These are phyloP conservation scores for Suillus lakei DNA, from an alignment of 768 basidiomycete genomes.

Conservation along the genomic window DNA sequence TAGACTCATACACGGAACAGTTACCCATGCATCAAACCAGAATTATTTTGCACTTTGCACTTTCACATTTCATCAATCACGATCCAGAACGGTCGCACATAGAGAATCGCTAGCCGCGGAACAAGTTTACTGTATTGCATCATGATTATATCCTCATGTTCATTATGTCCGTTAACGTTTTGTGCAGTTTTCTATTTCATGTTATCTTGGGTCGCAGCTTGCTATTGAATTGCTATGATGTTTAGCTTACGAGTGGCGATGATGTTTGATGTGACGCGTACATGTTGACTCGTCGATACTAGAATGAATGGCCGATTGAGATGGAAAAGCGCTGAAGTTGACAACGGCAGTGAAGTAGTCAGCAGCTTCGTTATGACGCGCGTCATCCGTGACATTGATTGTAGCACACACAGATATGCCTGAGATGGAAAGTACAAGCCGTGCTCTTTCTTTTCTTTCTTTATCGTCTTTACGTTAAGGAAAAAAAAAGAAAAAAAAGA, in stretches of 20 bases:
- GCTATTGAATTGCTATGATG: conserved; percentile 7
- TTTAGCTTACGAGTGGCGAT: not conserved
- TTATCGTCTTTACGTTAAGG: too few species aligned
- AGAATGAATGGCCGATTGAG: too few species aligned
- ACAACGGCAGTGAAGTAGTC: too few species aligned
- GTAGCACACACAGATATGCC: too few species aligned
- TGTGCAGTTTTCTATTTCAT: conserved; percentile 7
- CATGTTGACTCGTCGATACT: too few species aligned
- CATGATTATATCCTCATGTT: conserved; percentile 9
- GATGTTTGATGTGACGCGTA: too few species aligned
- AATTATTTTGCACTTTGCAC: conserved; percentile 10
- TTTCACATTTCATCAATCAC: not conserved
- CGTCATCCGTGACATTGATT: too few species aligned
- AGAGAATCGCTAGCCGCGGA: not conserved
- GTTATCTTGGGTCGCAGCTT: not conserved
- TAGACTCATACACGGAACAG: conserved; percentile 24
- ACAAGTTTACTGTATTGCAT: conserved; percentile 9
- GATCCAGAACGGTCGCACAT: not conserved
- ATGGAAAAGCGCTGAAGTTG: too few species aligned
- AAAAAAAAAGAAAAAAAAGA: too few species aligned
- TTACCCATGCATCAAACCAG: conserved; percentile 7
- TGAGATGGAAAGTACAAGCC: too few species aligned
- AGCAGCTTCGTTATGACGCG: too few species aligned
- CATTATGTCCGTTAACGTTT: not conserved
- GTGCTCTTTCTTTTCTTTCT: too few species aligned